Conservation (phyloP, 1,284 basidiomycete genomes). For the Pterulicium gracile region DNA sequence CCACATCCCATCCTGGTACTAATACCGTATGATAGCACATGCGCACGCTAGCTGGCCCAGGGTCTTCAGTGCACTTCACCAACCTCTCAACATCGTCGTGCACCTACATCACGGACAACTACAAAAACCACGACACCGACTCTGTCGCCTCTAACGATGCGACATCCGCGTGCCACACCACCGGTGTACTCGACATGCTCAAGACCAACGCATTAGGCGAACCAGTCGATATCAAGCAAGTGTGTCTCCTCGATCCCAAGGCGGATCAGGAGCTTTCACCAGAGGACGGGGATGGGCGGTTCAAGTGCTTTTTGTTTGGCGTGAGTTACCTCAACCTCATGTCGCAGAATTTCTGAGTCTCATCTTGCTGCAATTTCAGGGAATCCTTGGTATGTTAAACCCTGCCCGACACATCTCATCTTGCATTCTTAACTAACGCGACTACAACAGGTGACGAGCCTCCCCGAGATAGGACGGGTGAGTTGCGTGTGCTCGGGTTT, state of each 20-base stretch:
- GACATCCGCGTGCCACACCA: constrained; percentile 46
- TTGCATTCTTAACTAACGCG: constrained; percentile 13
- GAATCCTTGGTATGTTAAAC: constrained; percentile 41
- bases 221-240: constrained; percentile 40
- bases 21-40: constrained; percentile 51
- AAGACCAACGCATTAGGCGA: constrained; percentile 20
- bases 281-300: constrained; percentile 61
- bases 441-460: constrained; percentile 87
- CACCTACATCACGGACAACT: constrained; percentile 33
- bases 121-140: constrained; percentile 11
- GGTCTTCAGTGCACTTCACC: constrained; percentile 69
- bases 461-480: constrained; percentile 79
- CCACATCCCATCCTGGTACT: neutral
- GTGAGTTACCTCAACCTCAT: constrained; percentile 26
- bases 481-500: constrained; percentile 81
- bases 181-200: constrained; percentile 61
- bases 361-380: constrained; percentile 24
- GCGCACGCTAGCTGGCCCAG: constrained; percentile 63
- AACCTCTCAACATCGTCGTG: constrained; percentile 68
- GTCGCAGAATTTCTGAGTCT: neutral
- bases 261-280: constrained; percentile 62
- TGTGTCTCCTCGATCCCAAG: constrained; percentile 86
- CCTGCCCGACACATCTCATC: constrained; percentile 1
- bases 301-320: constrained; percentile 84
- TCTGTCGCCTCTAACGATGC: constrained; percentile 19